Evolutionary conservation across 192 early-diverging fungal genomes (phyloP).

Genomic region (Chytriomyces sp.): DNA sequence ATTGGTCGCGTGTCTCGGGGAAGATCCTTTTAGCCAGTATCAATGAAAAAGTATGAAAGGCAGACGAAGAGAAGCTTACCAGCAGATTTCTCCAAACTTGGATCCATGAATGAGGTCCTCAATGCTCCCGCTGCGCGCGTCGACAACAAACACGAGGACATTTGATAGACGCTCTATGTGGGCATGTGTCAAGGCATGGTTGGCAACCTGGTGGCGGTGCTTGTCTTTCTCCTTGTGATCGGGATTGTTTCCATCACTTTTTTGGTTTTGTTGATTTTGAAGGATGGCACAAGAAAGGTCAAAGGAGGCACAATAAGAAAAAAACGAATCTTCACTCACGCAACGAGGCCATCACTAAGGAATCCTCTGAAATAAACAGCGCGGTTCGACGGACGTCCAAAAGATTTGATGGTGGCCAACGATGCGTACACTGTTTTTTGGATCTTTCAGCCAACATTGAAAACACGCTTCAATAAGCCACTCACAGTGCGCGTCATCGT

Average conservation of each 20-base stretch:
- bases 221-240: background rate
- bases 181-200: background rate
- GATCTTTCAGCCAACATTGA: background rate
- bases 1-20: conserved; percentile 34
- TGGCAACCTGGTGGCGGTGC: background rate
- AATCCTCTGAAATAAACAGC: conserved; percentile 41
- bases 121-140: conserved; percentile 29
- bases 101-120: conserved; percentile 38
- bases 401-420: conserved; percentile 41
- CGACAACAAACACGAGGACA: conserved; percentile 37
- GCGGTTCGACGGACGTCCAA: conserved; percentile 38
- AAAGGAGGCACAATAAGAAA: background rate
- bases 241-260: too few species aligned
- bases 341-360: conserved; percentile 23
- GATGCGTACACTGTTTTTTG: conserved; percentile 27
- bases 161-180: conserved; percentile 25
- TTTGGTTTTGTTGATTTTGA: too few species aligned
- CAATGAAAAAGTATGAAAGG: too few species aligned
- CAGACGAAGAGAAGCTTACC: conserved; percentile 12
- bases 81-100: conserved; percentile 43
- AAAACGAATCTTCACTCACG: background rate
- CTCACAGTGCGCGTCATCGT: conserved; percentile 24
- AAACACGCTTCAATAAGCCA: background rate
- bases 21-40: conserved; percentile 32
- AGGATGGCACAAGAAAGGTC: background rate